Conservation (phyloP, 2,329 filamentous ascomycete species). For the Cladosporium sp. region DNA sequence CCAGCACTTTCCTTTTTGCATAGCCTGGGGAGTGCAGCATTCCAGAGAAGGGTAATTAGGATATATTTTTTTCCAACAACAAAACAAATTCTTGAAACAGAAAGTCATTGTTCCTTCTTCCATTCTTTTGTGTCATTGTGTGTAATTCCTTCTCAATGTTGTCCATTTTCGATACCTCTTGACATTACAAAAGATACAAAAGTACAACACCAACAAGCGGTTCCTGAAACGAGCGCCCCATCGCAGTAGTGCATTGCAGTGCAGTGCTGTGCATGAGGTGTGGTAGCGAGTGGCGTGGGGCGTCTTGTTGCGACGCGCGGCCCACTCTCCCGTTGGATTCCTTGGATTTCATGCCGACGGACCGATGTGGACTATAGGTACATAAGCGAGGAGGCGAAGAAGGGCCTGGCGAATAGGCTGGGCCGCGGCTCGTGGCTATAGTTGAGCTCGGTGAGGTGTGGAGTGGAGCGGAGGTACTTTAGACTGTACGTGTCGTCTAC, state of each 20-base stretch:
- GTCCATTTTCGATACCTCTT: not conserved
- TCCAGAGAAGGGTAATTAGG: constrained; percentile 12
- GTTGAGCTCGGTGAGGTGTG: not conserved
- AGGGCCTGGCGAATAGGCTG: not conserved
- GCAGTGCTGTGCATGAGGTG: not conserved
- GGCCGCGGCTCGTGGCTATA: not conserved
- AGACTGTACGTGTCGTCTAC: not conserved
- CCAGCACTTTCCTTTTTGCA: constrained; percentile 2
- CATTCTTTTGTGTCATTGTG: not conserved
- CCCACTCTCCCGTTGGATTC: not conserved
- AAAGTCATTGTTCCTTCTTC: not conserved
- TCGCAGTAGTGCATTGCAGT: not conserved
- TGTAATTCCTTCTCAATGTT: not conserved
- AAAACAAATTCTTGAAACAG: constrained; percentile 1
- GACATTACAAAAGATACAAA: not conserved
- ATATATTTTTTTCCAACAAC: not conserved
- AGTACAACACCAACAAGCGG: not conserved
- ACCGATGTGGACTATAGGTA: not conserved
- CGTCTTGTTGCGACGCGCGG: not conserved
- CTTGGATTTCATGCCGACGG: not conserved
- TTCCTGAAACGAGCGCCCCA: not conserved
- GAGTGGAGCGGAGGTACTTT: not conserved
- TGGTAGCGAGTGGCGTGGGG: not conserved
- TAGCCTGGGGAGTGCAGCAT: constrained; percentile 1
- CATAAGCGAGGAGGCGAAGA: not conserved